Percentiles rank a stretch among this genome's conserved stretches.
Conservation (phyloP, 2,329 filamentous ascomycete species). For the Nothomitra cinnamomea region DNA sequence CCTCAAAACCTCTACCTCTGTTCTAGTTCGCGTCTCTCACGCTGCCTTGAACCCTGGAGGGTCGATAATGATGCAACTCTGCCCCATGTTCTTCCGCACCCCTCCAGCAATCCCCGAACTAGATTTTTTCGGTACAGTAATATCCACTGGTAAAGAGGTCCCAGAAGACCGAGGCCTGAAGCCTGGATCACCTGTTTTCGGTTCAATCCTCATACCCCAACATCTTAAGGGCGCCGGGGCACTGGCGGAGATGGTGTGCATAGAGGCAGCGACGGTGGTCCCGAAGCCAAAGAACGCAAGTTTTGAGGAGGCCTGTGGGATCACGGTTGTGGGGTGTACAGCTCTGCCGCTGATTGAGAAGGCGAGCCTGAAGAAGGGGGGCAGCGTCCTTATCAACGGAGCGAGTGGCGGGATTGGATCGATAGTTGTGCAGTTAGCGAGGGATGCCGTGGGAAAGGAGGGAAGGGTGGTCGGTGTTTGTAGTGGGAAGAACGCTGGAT, state of each 20-base stretch:
- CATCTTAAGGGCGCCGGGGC: conserved; percentile 21
- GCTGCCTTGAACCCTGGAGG: conserved; percentile 30
- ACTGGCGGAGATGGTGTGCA: conserved; percentile 24
- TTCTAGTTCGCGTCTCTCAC: conserved; percentile 26
- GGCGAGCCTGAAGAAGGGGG: conserved; percentile 23
- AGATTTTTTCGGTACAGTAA: conserved; percentile 27
- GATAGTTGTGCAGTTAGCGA: conserved; percentile 28
- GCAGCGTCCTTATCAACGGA: conserved; percentile 31
- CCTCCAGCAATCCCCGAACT: conserved; percentile 24
- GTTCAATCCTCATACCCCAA: conserved; percentile 22
- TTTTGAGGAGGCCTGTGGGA: conserved; percentile 22
- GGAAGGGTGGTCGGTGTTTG: conserved; percentile 32
- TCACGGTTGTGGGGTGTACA: conserved; percentile 24
- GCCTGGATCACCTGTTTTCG: conserved; percentile 22
- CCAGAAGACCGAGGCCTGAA: conserved; percentile 11
- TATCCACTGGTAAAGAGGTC: conserved; percentile 11
- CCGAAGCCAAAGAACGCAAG: conserved; percentile 18
- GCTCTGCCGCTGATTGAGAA: conserved; percentile 24
- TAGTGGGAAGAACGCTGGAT: conserved; percentile 27
- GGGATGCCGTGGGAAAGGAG: conserved; percentile 21
- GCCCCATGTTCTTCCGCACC: conserved; percentile 24
- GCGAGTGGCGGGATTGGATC: conserved; percentile 35
- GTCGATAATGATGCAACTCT: conserved; percentile 25
- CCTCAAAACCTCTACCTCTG: background rate
- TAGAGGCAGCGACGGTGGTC: conserved; percentile 20